Conservation (phyloP, 2,329 filamentous ascomycete genomes). For the Colletotrichum ledebouriae region DNA sequence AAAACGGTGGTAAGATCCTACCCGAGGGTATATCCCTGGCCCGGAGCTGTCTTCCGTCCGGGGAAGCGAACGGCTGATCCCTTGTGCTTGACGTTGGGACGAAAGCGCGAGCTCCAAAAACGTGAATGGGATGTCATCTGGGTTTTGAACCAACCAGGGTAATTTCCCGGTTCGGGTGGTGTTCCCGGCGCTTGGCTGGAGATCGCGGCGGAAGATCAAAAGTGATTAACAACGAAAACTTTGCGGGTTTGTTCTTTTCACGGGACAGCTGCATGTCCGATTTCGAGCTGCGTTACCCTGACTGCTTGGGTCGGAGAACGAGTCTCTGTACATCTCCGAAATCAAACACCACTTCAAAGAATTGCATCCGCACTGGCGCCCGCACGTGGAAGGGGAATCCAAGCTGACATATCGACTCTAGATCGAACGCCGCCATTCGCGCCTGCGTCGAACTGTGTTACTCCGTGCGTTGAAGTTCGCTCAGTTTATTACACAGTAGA, state of each 20-base stretch:
- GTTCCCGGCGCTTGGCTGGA: slow-evolving; percentile 36
- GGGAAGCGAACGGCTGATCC: slow-evolving; percentile 10
- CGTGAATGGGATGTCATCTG: slow-evolving; percentile 2
- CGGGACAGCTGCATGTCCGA: not conserved
- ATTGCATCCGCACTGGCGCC: not conserved
- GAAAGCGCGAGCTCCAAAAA: slow-evolving; percentile 33
- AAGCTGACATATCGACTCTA: not conserved
- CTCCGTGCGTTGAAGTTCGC: not conserved
- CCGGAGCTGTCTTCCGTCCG: slow-evolving; percentile 16
- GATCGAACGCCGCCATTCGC: not conserved
- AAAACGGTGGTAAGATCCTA: not conserved
- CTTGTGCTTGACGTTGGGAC: slow-evolving; percentile 30
- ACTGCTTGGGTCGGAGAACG: not conserved
- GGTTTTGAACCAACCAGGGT: slow-evolving; percentile 8
- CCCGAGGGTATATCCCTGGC: not conserved
- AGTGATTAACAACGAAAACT: too few relatives aligned
- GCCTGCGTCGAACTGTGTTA: not conserved
- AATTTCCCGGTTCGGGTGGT: not conserved
- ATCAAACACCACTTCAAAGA: not conserved
- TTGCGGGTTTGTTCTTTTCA: too few relatives aligned
- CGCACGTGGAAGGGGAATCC: not conserved
- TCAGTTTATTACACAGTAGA: slow-evolving; percentile 41
- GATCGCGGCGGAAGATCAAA: not conserved
- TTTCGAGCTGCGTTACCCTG: not conserved
- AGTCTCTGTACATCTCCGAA: slow-evolving; percentile 4